phyloP scores from a whole-genome alignment of 1,139 yeast species.

The Lodderomyces beijingensis region DNA sequence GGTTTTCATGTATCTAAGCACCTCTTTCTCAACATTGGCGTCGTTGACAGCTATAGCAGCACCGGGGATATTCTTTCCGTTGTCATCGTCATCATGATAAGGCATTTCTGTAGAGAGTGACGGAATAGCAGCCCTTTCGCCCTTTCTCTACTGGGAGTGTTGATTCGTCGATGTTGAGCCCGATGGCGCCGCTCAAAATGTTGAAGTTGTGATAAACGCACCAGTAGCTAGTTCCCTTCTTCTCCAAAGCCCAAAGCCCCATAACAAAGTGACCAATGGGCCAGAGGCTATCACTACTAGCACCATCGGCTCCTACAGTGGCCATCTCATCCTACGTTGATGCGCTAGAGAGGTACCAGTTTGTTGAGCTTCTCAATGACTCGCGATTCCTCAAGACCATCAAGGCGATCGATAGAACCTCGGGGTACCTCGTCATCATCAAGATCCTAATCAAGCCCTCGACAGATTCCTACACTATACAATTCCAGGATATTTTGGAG shows the following conservation, averaged over 20 bases:
- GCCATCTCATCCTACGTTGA: conserved; percentile 88
- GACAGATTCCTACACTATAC: conserved; percentile 30
- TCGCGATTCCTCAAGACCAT: conserved; percentile 84
- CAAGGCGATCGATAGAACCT: conserved; percentile 60
- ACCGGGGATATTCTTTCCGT: background rate
- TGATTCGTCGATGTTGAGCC: too few species aligned
- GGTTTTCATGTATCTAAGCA: background rate
- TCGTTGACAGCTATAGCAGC: background rate
- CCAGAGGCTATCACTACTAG: conserved; percentile 73
- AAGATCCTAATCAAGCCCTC: conserved; percentile 80
- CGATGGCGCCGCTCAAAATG: too few species aligned
- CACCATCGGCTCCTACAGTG: conserved; percentile 90
- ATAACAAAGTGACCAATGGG: too few species aligned
- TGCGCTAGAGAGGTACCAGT: conserved; percentile 69
- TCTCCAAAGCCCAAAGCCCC: too few species aligned
- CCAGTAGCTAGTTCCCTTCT: too few species aligned
- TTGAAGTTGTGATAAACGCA: too few species aligned
- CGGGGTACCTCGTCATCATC: conserved; percentile 64
- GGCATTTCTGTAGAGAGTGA: too few species aligned
- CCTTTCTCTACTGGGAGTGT: too few species aligned
- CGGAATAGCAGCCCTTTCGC: too few species aligned
- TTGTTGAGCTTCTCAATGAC: conserved; percentile 65
- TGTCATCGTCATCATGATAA: background rate
- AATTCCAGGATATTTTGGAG: conserved; percentile 33
- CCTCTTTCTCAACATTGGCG: background rate